Base-by-base conservation (phyloP, 768 basidiomycete genomes). In the Hericium coralloides region DNA sequence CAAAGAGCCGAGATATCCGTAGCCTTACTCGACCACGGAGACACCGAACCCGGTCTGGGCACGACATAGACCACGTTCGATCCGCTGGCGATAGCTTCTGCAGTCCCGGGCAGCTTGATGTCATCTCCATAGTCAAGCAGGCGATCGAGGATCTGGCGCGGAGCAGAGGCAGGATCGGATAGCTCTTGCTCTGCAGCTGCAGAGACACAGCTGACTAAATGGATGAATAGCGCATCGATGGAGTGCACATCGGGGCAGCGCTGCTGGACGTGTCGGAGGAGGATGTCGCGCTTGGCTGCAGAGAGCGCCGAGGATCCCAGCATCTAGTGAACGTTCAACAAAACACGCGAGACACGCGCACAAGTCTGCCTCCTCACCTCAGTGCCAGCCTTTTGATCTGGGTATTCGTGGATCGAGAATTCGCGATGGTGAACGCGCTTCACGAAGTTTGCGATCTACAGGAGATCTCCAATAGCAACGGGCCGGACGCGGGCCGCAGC, bases 1-100 rank as follows among this genome's bases (percentile, higher is more conserved):
- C 97, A 99, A 53, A 98, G 82, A 9, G 73, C 73, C 20, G 95
- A 81, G 55, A 99, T 98, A 68, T 99, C 95, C 0, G 95, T 98
- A 2, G 97, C 95, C 73, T 99, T 99, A 71, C 91, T 95, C 5
- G 95, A 98, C 97, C 97, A 99, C 2, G 97, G 95, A 4, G 95
- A 98, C 65, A 98, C 87, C 3, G 95, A 94, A 3, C 95, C 95
- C 8, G 83, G 78, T 57, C 95, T 75, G 12, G 95, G 95, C 6
- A 89, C 73, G 41, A 97, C 83, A 67, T 83, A 95, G 43, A 84
- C 72, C 12, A 84, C 73, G 51, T 81, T 80, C 25, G 63, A 57
- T 45, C 60, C 61, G 10, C 67, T 66, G 17, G 66, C 65, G 52
- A 74, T 64, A n/a, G 69, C 65, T 20, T 67, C 60, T 12, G 67